These are phyloP conservation scores for Dactylellina parvicollis DNA, from an alignment of 2,329 filamentous ascomycete species.

Conservation along the genomic window DNA sequence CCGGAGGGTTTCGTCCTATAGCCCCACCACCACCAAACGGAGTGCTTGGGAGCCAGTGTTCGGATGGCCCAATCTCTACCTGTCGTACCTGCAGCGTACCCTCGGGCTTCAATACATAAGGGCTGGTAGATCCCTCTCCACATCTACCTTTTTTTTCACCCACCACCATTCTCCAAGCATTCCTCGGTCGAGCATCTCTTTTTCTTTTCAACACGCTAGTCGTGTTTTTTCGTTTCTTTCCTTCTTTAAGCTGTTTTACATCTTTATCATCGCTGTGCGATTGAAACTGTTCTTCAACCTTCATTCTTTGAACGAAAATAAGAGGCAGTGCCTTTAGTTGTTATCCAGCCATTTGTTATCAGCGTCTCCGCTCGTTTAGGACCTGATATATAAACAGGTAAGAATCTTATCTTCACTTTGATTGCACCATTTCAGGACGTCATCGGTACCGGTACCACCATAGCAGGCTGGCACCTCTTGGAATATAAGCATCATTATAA, in stretches of 20 bases:
- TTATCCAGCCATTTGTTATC: conserved; percentile 29
- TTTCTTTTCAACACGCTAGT: conserved; percentile 49
- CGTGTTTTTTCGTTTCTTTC: conserved; percentile 47
- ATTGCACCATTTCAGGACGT: conserved; percentile 2
- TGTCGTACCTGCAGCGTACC: conserved; percentile 9
- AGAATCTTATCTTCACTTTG: conserved; percentile 13
- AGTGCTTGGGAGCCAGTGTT: conserved; percentile 12
- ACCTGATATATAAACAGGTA: conserved; percentile 47
- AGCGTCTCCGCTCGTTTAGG: conserved; percentile 21
- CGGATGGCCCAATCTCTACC: conserved; percentile 13
- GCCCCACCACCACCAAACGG: conserved; percentile 31
- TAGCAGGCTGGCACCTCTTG: conserved; percentile 25
- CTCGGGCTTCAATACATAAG: conserved; percentile 45
- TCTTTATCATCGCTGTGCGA: conserved; percentile 51
- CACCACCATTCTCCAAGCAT: conserved; percentile 47
- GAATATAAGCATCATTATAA: neutral
- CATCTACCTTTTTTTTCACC: conserved; percentile 20
- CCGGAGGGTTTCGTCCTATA: conserved; percentile 39
- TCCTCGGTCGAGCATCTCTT: conserved; percentile 44
- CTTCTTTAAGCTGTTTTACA: conserved; percentile 22
- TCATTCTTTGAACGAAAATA: conserved; percentile 45
- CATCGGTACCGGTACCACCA: conserved; percentile 23
- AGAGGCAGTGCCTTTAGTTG: conserved; percentile 40
- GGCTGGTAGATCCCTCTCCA: conserved; percentile 42
- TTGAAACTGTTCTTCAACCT: conserved; percentile 39